These are phyloP conservation scores for Cadophora malorum DNA, from an alignment of 2,329 filamentous ascomycete species.

Conservation along the genomic window DNA sequence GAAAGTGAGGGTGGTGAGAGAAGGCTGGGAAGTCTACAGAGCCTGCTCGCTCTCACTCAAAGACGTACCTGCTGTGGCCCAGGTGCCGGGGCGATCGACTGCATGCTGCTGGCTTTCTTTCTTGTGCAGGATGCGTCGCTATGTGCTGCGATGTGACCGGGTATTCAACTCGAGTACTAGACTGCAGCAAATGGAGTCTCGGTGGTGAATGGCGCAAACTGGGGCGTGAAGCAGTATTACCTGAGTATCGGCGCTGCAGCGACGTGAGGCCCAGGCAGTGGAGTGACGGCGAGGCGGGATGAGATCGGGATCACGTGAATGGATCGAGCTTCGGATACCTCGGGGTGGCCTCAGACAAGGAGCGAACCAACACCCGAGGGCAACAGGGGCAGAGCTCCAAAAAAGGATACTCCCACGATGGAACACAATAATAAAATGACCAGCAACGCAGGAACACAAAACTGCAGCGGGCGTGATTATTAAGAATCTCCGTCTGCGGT, in stretches of 20 bases:
- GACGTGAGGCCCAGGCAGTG: background rate
- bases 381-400: too few species aligned
- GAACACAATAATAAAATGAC: background rate
- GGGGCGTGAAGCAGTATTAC: background rate
- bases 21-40: slow-evolving; percentile 16
- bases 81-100: slow-evolving; percentile 44
- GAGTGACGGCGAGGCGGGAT: background rate
- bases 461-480: slow-evolving; percentile 10
- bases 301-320: background rate
- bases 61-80: slow-evolving; percentile 42
- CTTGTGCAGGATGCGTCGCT: background rate
- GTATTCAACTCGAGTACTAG: background rate
- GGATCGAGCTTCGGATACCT: background rate
- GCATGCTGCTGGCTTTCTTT: slow-evolving; percentile 34
- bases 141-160: background rate
- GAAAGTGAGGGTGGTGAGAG: slow-evolving; percentile 23
- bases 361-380: too few species aligned
- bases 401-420: too few species aligned
- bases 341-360: background rate
- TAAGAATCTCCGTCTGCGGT: background rate
- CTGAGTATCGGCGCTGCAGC: background rate
- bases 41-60: slow-evolving; percentile 4
- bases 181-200: background rate
- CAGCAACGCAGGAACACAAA: slow-evolving; percentile 7
- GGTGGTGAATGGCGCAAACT: background rate